These are phyloP conservation scores for Fagus crenata DNA, from an alignment of 306 rosid species.

Conservation along the genomic window DNA sequence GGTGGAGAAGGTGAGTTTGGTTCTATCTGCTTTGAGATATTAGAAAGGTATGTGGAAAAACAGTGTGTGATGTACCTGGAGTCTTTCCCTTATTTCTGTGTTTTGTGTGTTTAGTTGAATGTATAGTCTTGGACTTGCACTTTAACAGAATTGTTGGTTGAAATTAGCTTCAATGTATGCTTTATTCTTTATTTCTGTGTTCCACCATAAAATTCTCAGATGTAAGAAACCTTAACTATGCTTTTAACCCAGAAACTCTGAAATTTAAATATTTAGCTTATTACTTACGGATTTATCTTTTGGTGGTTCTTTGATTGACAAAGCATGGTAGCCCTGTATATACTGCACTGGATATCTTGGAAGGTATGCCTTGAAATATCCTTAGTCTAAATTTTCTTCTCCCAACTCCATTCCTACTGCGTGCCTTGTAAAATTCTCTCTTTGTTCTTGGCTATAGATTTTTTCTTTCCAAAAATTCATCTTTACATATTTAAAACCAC, in stretches of 20 bases:
- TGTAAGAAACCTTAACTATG: neutral
- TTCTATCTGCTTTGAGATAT: neutral
- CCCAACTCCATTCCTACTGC: neutral
- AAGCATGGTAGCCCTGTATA: neutral
- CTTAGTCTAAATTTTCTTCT: neutral
- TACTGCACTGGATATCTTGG: neutral
- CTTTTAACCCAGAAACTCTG: neutral
- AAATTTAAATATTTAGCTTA: neutral
- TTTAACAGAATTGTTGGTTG: neutral
- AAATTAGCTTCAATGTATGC: neutral
- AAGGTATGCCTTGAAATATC: neutral
- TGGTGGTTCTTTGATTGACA: conserved; percentile 1
- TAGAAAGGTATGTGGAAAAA: neutral
- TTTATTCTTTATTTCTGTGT: neutral
- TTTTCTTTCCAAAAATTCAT: neutral
- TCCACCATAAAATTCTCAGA: neutral
- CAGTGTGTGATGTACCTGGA: neutral
- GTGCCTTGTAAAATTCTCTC: neutral
- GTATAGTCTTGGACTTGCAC: neutral
- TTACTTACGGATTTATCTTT: neutral
- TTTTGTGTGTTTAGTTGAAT: neutral
- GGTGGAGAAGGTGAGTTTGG: conserved; percentile 58
- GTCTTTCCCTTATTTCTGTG: neutral
- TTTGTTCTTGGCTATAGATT: neutral
- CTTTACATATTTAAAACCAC: too few relatives aligned